Evolutionary conservation across 257 asterid species (phyloP).

Genomic region (Nicotiana tabacum): DNA sequence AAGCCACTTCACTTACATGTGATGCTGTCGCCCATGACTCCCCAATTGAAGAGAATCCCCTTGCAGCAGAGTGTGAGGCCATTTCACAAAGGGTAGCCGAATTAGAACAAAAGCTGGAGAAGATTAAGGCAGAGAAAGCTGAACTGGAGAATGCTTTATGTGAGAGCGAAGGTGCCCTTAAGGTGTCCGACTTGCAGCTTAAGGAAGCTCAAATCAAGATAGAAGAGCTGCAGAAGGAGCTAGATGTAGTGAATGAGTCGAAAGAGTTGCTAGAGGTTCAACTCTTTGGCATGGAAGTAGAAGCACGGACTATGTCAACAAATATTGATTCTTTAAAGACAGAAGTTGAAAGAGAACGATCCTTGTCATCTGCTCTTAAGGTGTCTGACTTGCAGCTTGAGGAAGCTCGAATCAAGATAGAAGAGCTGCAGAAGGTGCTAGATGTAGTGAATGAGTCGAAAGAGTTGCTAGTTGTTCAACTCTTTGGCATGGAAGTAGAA

Average conservation of each 20-base stretch:
- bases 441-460: slow-evolving; percentile 32
- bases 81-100: slow-evolving; percentile 38
- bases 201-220: slow-evolving; percentile 30
- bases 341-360: slow-evolving; percentile 34
- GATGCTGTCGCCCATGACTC: slow-evolving; percentile 26
- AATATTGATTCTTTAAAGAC: slow-evolving; percentile 32
- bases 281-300: slow-evolving; percentile 49
- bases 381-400: slow-evolving; percentile 28
- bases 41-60: slow-evolving; percentile 27
- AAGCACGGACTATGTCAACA: slow-evolving; percentile 45
- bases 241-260: slow-evolving; percentile 33
- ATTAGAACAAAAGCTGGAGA: slow-evolving; percentile 50
- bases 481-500: slow-evolving; percentile 48
- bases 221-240: slow-evolving; percentile 44
- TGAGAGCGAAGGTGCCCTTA: slow-evolving; percentile 31
- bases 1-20: slow-evolving; percentile 23
- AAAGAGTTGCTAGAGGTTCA: slow-evolving; percentile 51
- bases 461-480: slow-evolving; percentile 45
- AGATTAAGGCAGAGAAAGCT: slow-evolving; percentile 37
- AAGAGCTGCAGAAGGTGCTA: slow-evolving; percentile 45
- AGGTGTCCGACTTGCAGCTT: slow-evolving; percentile 28
- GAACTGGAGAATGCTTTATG: slow-evolving; percentile 40
- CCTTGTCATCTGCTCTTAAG: slow-evolving; percentile 25
- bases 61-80: slow-evolving; percentile 36
- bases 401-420: slow-evolving; percentile 29